phyloP scores from a whole-genome alignment of 805 yeast genomes.

The Hanseniaspora lindneri region DNA sequence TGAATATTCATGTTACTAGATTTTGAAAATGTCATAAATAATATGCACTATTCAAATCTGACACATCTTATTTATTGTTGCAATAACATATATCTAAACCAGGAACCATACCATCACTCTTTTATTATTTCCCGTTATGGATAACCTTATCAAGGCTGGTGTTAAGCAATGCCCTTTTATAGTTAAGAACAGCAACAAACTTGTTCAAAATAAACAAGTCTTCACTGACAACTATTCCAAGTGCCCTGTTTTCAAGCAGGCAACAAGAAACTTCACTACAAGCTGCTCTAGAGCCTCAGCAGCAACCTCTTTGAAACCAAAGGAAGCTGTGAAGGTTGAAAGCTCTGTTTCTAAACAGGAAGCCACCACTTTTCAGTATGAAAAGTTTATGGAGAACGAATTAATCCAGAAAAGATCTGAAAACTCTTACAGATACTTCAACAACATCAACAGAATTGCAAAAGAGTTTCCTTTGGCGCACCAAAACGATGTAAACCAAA shows the following conservation, averaged over 20 bases:
- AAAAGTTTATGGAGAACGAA: slow-evolving; percentile 57
- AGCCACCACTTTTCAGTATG: slow-evolving; percentile 46
- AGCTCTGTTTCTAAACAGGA: slow-evolving; percentile 28
- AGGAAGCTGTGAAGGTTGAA: slow-evolving; percentile 24
- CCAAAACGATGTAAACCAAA: slow-evolving; percentile 56
- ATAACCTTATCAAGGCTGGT: slow-evolving; percentile 13
- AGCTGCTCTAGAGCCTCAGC: slow-evolving; percentile 28
- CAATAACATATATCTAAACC: too few species aligned
- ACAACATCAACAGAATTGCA: slow-evolving; percentile 93
- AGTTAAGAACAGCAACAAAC: slow-evolving; percentile 13
- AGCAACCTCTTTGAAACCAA: slow-evolving; percentile 27
- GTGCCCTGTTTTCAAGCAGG: slow-evolving; percentile 89
- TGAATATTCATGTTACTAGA: too few species aligned
- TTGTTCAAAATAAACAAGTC: slow-evolving; percentile 13
- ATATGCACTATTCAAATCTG: too few species aligned
- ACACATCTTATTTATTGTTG: not conserved
- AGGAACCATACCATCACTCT: too few species aligned
- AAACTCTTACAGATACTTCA: slow-evolving; percentile 89
- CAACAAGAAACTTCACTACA: slow-evolving; percentile 38
- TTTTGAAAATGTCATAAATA: too few species aligned
- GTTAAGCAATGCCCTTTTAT: slow-evolving; percentile 15
- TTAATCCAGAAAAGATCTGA: slow-evolving; percentile 66
- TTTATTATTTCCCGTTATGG: not conserved
- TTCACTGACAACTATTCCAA: slow-evolving; percentile 12
- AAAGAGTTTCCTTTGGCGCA: slow-evolving; percentile 90